These are phyloP conservation scores for Chrysosphaeria jannelii DNA, from an alignment of 2,329 filamentous ascomycete species.

Conservation along the genomic window DNA sequence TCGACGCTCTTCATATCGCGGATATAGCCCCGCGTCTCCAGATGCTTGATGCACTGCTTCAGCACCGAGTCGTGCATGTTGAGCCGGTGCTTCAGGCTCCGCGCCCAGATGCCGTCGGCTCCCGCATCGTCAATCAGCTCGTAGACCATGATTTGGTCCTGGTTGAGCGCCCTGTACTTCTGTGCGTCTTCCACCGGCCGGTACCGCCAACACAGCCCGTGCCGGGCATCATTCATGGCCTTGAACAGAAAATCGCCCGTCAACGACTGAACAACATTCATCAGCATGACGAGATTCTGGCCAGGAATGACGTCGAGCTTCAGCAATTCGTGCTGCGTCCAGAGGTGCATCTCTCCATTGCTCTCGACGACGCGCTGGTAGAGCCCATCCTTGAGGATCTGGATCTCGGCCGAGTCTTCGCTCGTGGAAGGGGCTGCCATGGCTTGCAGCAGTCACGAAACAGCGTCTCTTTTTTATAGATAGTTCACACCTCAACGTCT, in stretches of 20 bases:
- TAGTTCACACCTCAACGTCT: too few relatives aligned
- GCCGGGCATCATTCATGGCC: conserved; percentile 13
- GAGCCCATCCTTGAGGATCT: conserved; percentile 22
- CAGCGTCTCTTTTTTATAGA: too few relatives aligned
- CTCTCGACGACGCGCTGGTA: conserved; percentile 23
- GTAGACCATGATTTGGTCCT: conserved; percentile 67
- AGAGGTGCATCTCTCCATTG: conserved; percentile 16
- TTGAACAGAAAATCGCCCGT: conserved; percentile 29
- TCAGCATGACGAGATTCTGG: conserved; percentile 21
- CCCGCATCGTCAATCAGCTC: conserved; percentile 65
- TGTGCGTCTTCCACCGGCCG: conserved; percentile 27
- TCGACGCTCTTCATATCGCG: conserved; percentile 78
- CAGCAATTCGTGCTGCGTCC: conserved; percentile 26
- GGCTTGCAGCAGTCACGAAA: too few relatives aligned
- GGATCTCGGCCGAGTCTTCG: conserved; percentile 12
- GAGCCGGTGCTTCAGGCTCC: conserved; percentile 49
- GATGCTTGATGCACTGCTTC: conserved; percentile 52
- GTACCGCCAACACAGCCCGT: conserved; percentile 24
- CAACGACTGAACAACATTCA: conserved; percentile 24
- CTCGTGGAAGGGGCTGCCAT: conserved; percentile 5
- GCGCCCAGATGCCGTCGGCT: conserved; percentile 70
- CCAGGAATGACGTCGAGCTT: conserved; percentile 25
- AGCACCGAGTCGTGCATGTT: conserved; percentile 64
- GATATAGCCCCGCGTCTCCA: conserved; percentile 59
- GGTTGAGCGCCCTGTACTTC: conserved; percentile 24